phyloP scores from a whole-genome alignment of 805 yeast genomes.

The Monosporozyma siamensis region DNA sequence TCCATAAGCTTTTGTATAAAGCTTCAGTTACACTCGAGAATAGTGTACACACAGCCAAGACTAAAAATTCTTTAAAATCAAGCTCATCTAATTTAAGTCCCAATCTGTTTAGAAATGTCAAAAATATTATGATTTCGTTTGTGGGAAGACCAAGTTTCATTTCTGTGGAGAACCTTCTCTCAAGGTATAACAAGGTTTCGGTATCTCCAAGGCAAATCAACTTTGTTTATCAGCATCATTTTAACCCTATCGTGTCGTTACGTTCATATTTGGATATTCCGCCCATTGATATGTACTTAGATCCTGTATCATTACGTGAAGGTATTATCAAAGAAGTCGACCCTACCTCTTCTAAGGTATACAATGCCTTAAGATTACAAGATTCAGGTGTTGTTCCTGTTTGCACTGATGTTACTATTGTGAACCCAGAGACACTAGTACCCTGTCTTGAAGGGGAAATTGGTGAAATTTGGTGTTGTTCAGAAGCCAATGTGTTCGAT shows the following conservation, averaged over 20 bases:
- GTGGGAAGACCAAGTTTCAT: conserved; percentile 63
- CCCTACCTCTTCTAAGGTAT: conserved; percentile 31
- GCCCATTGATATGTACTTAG: conserved; percentile 79
- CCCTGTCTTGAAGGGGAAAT: conserved; percentile 82
- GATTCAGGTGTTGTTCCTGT: conserved; percentile 96
- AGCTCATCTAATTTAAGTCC: conserved; percentile 11
- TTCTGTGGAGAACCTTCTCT: conserved; percentile 47
- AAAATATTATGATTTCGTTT: conserved; percentile 77
- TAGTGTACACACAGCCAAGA: conserved; percentile 1
- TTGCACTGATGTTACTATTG: conserved; percentile 87
- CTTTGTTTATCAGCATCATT: conserved; percentile 65
- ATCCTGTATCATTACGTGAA: conserved; percentile 80
- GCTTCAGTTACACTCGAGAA: conserved; percentile 40
- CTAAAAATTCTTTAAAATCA: conserved; percentile 1
- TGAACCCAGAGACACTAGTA: conserved; percentile 80
- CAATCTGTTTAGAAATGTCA: conserved; percentile 44
- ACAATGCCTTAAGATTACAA: conserved; percentile 58
- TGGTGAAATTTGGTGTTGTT: conserved; percentile 95
- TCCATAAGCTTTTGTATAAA: conserved; percentile 60
- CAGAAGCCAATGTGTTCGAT: conserved; percentile 68
- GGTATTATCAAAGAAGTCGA: conserved; percentile 77
- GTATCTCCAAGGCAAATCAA: conserved; percentile 63
- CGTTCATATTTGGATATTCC: conserved; percentile 83
- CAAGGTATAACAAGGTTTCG: conserved; percentile 53
- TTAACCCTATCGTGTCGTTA: conserved; percentile 69